Base-by-base conservation (phyloP, 805 yeast genomes). In the Saturnispora serradocipensis region DNA sequence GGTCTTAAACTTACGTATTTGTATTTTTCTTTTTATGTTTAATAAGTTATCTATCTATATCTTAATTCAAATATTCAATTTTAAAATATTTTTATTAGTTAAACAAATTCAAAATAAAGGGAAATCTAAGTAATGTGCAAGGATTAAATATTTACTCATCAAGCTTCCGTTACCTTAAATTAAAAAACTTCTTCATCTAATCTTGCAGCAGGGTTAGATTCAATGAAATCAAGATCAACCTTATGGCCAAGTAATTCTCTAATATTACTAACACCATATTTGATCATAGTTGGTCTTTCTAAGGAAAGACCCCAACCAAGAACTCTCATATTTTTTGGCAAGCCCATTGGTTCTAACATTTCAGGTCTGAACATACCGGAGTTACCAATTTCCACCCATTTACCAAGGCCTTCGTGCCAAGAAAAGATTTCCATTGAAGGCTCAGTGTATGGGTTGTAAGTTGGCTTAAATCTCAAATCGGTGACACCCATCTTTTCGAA, bases 331-430 rank as follows among this genome's bases (percentile, higher is more conserved):
- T 88, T 86, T 74, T 84, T 84, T 54, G 99, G 99, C 64, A 93
- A 78, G 35, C 99, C 99, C 98, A 93, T 91, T 44, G 96, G 74
- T 73, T 89, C 97, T 67, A 95, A 77, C 99, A 93, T 93, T 73
- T 93, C 99, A 13, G 99, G 99, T 73, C 99, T 84, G 78, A 93
- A 93, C 96, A 93, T 86, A 69, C 99, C 99, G 18, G 97, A 89
- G 77, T 93, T 93, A 70, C 99, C 99, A 64, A 93, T 91, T 76
- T 93, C 99, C 56, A 93, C 99, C 99, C 99, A 95, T 69, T 88
- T 93, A 61, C 78, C 83, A 62, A 93, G 78, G 48, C 97, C 97
- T 61, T 81, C 83, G 72, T 93, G 99, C 86, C 88, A 93, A 47
- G 97, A 93, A 70, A 85, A 93, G 59, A 93, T 93, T 75, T 93